Conservation (phyloP, 1,139 yeast genomes). For the Saccharomyces hybrid region DNA sequence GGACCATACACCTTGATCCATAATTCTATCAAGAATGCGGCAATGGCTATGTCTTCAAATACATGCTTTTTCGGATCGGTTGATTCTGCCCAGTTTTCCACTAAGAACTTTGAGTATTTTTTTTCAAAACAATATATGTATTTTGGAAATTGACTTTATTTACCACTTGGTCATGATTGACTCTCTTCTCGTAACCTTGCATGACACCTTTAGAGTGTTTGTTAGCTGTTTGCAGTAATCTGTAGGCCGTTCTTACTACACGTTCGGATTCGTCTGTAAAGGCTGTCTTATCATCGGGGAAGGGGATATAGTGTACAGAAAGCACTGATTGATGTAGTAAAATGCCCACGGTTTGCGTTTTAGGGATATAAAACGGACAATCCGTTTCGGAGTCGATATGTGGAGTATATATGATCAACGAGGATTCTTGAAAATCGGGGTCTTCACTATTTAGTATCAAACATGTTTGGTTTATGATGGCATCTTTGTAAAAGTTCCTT, state of each 20-base stretch:
- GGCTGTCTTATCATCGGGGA: constrained; percentile 30
- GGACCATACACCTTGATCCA: constrained; percentile 57
- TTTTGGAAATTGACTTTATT: constrained; percentile 79
- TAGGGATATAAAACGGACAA: constrained; percentile 83
- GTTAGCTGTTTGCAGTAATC: constrained; percentile 68
- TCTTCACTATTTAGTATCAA: constrained; percentile 37
- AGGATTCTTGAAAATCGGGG: constrained; percentile 33
- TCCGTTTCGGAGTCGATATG: constrained; percentile 55
- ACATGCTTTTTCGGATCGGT: constrained; percentile 96
- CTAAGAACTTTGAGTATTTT: constrained; percentile 66
- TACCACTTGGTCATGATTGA: constrained; percentile 79
- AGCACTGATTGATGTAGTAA: constrained; percentile 43
- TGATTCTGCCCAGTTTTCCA: constrained; percentile 83
- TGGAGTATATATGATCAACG: constrained; percentile 66
- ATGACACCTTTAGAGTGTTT: constrained; percentile 80
- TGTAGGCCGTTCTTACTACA: constrained; percentile 69
- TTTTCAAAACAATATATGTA: constrained; percentile 70
- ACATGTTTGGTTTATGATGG: constrained; percentile 79
- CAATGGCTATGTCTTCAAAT: constrained; percentile 92
- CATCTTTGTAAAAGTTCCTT: constrained; percentile 80
- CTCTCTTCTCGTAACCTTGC: constrained; percentile 81
- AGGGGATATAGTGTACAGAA: constrained; percentile 79
- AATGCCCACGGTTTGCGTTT: constrained; percentile 73
- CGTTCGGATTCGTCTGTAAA: constrained; percentile 39
- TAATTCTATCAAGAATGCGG: constrained; percentile 85